Conservation (phyloP, 257 asterid genomes). For the Knoxia roxburghii region DNA sequence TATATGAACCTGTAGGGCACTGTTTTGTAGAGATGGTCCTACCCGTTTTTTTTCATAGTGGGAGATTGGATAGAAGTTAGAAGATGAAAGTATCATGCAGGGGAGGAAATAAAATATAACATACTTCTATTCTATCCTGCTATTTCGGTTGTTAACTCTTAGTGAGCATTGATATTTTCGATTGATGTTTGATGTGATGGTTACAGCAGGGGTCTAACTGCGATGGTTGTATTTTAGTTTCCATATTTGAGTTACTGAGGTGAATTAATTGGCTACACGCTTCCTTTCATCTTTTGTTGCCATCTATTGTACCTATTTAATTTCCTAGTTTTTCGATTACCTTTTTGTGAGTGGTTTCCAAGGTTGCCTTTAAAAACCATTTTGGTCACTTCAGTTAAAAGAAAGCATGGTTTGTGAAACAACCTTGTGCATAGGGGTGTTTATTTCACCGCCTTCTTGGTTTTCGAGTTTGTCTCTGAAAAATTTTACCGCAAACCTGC, state of each 20-base stretch:
- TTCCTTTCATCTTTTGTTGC: too few species aligned
- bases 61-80: not conserved
- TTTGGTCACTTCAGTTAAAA: too few species aligned
- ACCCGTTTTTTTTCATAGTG: not conserved
- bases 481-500: too few species aligned
- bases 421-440: too few species aligned
- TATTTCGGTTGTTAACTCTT: not conserved
- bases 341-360: too few species aligned
- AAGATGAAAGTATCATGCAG: not conserved
- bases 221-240: not conserved
- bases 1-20: not conserved
- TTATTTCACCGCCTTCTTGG: too few species aligned
- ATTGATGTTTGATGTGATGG: not conserved
- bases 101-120: not conserved
- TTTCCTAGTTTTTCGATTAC: too few species aligned
- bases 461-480: too few species aligned
- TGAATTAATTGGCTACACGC: too few species aligned
- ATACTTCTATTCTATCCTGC: not conserved
- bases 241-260: not conserved
- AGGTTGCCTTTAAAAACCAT: too few species aligned
- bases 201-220: not conserved
- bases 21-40: not conserved
- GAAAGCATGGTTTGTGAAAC: too few species aligned
- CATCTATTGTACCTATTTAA: too few species aligned
- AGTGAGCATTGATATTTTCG: not conserved